Evolutionary conservation across 345 rosid genomes (phyloP).

Genomic region (Kernera saxatilis): DNA sequence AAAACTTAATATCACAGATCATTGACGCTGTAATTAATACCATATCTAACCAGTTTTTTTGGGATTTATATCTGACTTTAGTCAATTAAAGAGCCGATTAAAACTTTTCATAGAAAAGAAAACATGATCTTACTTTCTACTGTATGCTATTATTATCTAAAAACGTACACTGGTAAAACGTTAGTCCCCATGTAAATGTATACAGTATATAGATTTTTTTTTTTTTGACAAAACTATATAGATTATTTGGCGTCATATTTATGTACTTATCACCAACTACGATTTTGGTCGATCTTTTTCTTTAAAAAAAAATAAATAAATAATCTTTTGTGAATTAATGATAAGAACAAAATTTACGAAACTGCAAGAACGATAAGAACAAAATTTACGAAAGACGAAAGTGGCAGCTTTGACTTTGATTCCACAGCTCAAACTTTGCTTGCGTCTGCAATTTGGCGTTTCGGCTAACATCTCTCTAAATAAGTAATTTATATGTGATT

Average conservation of each 20-base stretch:
- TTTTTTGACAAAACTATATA: too few relatives aligned
- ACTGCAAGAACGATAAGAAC: conserved; percentile 20
- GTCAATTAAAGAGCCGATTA: not conserved
- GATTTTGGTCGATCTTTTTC: conserved; percentile 15
- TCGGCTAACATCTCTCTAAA: not conserved
- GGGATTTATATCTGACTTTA: too few relatives aligned
- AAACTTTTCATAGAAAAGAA: not conserved
- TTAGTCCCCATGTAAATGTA: not conserved
- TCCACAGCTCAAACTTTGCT: conserved; percentile 9
- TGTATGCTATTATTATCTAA: not conserved
- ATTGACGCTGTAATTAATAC: too few relatives aligned
- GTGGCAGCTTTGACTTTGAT: conserved; percentile 28
- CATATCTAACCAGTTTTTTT: too few relatives aligned
- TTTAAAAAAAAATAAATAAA: too few relatives aligned
- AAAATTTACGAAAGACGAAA: conserved; percentile 4
- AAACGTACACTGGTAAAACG: not conserved
- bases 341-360: too few relatives aligned
- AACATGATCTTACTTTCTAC: not conserved
- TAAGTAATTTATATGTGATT: conserved; percentile 2
- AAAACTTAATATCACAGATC: not conserved
- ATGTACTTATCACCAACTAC: conserved; percentile 12
- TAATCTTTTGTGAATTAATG: too few relatives aligned
- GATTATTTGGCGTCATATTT: not conserved
- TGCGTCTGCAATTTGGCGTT: conserved; percentile 12
- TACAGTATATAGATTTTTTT: not conserved